Evolutionary conservation across 805 yeast species (phyloP).

Genomic region (Nakazawaea holstii): DNA sequence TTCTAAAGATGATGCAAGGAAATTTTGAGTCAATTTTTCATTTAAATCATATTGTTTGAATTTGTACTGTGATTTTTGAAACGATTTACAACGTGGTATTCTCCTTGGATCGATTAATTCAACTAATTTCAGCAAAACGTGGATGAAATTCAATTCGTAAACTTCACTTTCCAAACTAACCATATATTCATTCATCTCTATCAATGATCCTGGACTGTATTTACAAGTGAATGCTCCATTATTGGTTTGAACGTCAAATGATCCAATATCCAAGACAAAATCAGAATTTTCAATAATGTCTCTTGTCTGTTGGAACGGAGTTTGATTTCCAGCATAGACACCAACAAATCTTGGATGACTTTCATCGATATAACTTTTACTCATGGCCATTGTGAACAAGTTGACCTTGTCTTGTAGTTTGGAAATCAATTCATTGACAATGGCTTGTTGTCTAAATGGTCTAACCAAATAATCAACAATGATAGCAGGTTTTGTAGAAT

Average conservation of each 20-base stretch:
- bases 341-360: constrained; percentile 36
- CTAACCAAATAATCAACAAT: constrained; percentile 36
- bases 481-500: constrained; percentile 30
- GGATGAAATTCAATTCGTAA: constrained; percentile 28
- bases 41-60: neutral
- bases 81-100: constrained; percentile 11
- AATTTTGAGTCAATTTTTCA: constrained; percentile 25
- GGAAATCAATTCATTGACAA: constrained; percentile 25
- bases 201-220: constrained; percentile 16
- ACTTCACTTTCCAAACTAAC: constrained; percentile 28
- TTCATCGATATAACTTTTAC: constrained; percentile 36
- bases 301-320: constrained; percentile 26
- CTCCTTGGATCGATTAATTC: constrained; percentile 12
- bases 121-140: constrained; percentile 21
- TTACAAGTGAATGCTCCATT: constrained; percentile 7
- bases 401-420: constrained; percentile 30
- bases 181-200: constrained; percentile 38
- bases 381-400: constrained; percentile 33
- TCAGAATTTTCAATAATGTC: constrained; percentile 22
- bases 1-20: constrained; percentile 30
- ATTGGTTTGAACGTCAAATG: constrained; percentile 15
- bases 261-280: constrained; percentile 28
- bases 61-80: neutral
- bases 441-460: constrained; percentile 29
- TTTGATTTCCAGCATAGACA: constrained; percentile 32